Evolutionary conservation across 2,329 filamentous ascomycete species (phyloP).

Genomic region (Stemphylium beticola): DNA sequence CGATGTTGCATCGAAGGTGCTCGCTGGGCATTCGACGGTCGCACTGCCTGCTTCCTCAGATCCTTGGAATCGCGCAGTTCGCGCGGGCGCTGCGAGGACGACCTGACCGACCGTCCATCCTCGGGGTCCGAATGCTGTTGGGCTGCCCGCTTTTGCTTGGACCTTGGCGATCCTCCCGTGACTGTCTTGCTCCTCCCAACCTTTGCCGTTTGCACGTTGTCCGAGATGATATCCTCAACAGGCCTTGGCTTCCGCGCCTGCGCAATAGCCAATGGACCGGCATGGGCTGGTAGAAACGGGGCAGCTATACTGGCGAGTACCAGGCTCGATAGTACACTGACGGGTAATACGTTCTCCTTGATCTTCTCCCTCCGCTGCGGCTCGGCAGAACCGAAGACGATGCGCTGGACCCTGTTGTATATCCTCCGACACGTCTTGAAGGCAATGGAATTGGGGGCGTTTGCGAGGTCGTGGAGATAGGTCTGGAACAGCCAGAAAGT

Average conservation of each 20-base stretch:
- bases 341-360: slow-evolving; percentile 79
- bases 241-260: slow-evolving; percentile 78
- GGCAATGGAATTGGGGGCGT: slow-evolving; percentile 74
- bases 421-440: slow-evolving; percentile 84
- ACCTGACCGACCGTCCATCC: slow-evolving; percentile 43
- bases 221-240: slow-evolving; percentile 65
- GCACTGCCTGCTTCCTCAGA: slow-evolving; percentile 34
- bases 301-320: slow-evolving; percentile 78
- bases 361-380: slow-evolving; percentile 74
- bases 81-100: slow-evolving; percentile 44
- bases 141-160: slow-evolving; percentile 51
- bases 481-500: slow-evolving; percentile 92
- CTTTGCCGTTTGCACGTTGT: slow-evolving; percentile 62
- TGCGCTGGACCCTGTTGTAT: slow-evolving; percentile 87
- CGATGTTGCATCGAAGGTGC: slow-evolving; percentile 45
- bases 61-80: slow-evolving; percentile 39
- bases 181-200: slow-evolving; percentile 74
- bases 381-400: slow-evolving; percentile 81
- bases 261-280: slow-evolving; percentile 79
- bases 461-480: slow-evolving; percentile 80
- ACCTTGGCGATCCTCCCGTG: slow-evolving; percentile 52
- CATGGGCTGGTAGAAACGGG: slow-evolving; percentile 77
- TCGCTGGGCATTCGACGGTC: slow-evolving; percentile 28
- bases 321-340: slow-evolving; percentile 80
- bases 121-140: slow-evolving; percentile 48